Percentiles rank a stretch among this genome's conserved stretches.
Conservation (phyloP, 2,329 filamentous ascomycete species). For the Neopestalotiopsis sp. region DNA sequence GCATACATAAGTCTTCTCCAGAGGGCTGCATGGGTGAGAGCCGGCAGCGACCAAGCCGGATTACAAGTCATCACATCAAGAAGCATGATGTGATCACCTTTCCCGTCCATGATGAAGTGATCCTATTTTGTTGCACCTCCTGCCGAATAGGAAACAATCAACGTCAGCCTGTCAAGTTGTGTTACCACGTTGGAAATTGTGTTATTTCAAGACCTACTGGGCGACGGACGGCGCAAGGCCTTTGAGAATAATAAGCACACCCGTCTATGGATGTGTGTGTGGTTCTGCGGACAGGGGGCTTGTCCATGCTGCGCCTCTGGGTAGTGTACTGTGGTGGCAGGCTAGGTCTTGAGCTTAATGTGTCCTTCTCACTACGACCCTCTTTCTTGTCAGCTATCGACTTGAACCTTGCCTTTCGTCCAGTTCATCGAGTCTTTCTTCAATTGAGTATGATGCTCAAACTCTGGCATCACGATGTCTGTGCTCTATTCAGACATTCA, state of each 20-base stretch:
- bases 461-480: too few species aligned
- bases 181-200: constrained; percentile 10
- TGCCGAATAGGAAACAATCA: constrained; percentile 5
- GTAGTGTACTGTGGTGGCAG: background rate
- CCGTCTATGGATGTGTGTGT: background rate
- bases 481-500: too few species aligned
- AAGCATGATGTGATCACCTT: constrained; percentile 3
- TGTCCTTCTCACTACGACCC: background rate
- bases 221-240: constrained; percentile 10
- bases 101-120: background rate
- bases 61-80: background rate
- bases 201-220: background rate
- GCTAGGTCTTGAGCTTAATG: background rate
- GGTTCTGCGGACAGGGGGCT: background rate
- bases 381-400: background rate
- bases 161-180: constrained; percentile 17
- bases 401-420: too few species aligned
- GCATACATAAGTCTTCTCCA: background rate
- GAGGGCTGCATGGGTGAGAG: too few species aligned
- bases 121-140: background rate
- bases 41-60: background rate
- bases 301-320: constrained; percentile 6
- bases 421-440: background rate
- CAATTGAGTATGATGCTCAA: background rate
- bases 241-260: constrained; percentile 14